These are phyloP conservation scores for Zygotorulaspora mrakii DNA, from an alignment of 1,139 yeast species.

Conservation along the genomic window DNA sequence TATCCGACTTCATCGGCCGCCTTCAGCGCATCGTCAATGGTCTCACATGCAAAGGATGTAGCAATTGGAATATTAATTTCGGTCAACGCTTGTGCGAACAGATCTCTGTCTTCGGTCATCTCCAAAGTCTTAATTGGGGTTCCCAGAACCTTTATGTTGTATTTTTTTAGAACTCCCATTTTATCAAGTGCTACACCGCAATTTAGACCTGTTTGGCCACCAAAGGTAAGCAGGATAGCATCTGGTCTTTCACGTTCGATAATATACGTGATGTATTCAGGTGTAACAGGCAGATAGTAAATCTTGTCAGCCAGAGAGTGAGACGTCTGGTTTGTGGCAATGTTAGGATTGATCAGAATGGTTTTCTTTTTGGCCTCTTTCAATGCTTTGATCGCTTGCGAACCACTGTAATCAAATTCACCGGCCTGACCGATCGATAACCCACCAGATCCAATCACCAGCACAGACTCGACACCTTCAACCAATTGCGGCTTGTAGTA, in stretches of 20 bases:
- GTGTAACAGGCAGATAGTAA: conserved; percentile 92
- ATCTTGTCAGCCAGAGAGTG: conserved; percentile 94
- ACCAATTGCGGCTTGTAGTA: conserved; percentile 49
- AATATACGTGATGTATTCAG: conserved; percentile 90
- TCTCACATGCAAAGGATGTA: conserved; percentile 90
- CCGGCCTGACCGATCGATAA: conserved; percentile 99
- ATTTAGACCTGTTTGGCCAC: conserved; percentile 96
- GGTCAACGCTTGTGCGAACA: conserved; percentile 89
- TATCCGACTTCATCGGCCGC: conserved; percentile 89
- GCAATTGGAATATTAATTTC: conserved; percentile 95
- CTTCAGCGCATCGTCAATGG: conserved; percentile 82
- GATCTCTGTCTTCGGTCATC: conserved; percentile 95
- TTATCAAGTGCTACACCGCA: conserved; percentile 93
- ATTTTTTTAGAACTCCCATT: conserved; percentile 88
- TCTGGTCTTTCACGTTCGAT: conserved; percentile 96
- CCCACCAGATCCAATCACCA: conserved; percentile 97
- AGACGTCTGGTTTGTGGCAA: conserved; percentile 96
- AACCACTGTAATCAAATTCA: conserved; percentile 96
- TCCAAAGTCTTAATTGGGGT: conserved; percentile 94
- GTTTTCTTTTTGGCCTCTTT: conserved; percentile 84
- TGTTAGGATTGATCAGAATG: conserved; percentile 90
- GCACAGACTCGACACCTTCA: conserved; percentile 74
- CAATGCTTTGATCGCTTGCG: conserved; percentile 95
- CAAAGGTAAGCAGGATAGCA: conserved; percentile 90
- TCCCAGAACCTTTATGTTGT: conserved; percentile 90